Evolutionary conservation across 2,329 filamentous ascomycete species (phyloP).

Genomic region (Fusarium subtropicale): DNA sequence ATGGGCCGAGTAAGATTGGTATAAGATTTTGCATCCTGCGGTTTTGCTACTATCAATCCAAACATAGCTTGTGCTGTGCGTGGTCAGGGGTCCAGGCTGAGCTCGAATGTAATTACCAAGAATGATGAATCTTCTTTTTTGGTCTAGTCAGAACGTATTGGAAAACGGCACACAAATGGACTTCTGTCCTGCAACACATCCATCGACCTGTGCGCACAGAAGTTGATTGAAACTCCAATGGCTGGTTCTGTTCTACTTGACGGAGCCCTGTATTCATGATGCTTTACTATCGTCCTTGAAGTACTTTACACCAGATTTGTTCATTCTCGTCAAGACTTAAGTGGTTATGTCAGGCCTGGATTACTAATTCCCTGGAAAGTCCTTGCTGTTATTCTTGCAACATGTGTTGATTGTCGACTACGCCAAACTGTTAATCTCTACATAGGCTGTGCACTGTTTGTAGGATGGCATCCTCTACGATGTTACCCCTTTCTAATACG

Average conservation of each 20-base stretch:
- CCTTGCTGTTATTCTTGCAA: not conserved
- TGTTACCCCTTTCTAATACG: not conserved
- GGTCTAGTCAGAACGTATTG: not conserved
- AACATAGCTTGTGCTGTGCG: not conserved
- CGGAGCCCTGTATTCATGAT: not conserved
- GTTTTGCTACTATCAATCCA: not conserved
- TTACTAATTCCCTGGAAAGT: not conserved
- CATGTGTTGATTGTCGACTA: not conserved
- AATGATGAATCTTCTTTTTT: not conserved
- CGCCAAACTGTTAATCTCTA: not conserved
- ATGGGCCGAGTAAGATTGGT: not conserved
- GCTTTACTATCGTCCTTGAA: not conserved
- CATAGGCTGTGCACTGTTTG: not conserved
- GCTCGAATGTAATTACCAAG: not conserved
- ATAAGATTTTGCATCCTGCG: not conserved
- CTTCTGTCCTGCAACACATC: not conserved
- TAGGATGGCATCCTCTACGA: not conserved
- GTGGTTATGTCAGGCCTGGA: no score
- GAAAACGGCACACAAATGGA: not conserved
- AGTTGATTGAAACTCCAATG: not conserved
- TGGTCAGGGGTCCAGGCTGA: not conserved
- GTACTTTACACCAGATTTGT: rapidly evolving
- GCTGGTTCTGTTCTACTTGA: not conserved
- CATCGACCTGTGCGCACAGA: not conserved
- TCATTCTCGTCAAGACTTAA: no score